These are phyloP conservation scores for Wilcoxina mikolae DNA, from an alignment of 495 filamentous ascomycete species.

Conservation along the genomic window DNA sequence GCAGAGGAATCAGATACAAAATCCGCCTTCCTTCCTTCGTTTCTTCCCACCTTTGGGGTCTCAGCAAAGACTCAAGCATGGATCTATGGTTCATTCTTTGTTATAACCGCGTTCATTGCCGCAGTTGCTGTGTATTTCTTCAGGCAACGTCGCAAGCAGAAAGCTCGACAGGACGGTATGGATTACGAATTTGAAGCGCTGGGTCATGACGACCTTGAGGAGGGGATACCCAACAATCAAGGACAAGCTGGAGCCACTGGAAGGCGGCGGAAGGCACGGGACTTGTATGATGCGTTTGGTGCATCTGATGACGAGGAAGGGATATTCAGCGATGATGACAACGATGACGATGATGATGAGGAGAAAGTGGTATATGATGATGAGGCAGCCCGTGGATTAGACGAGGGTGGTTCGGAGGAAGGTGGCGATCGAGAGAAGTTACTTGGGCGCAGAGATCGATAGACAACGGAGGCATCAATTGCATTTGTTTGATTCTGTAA, in stretches of 20 bases:
- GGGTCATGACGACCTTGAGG: slow-evolving; percentile 63
- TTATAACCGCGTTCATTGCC: slow-evolving; percentile 73
- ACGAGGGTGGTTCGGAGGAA: slow-evolving; percentile 15
- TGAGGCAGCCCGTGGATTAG: slow-evolving; percentile 23
- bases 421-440: slow-evolving; percentile 23
- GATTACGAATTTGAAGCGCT: slow-evolving; percentile 93
- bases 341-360: slow-evolving; percentile 30
- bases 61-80: slow-evolving; percentile 79
- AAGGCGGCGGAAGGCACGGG: slow-evolving; percentile 50
- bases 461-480: background rate
- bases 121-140: slow-evolving; percentile 68
- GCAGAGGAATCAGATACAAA: too few relatives aligned
- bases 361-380: slow-evolving; percentile 19
- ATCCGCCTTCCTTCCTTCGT: slow-evolving; percentile 47
- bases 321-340: slow-evolving; percentile 44
- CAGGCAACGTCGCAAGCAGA: slow-evolving; percentile 58
- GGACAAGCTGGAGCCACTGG: slow-evolving; percentile 15
- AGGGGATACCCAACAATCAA: slow-evolving; percentile 30
- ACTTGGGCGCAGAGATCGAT: slow-evolving; percentile 15
- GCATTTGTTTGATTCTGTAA: background rate
- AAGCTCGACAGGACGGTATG: slow-evolving; percentile 58
- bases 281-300: slow-evolving; percentile 90
- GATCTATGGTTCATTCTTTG: slow-evolving; percentile 76
- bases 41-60: slow-evolving; percentile 89
- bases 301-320: slow-evolving; percentile 59